Conservation (phyloP, 306 rosid species). For the Trichosanthes cucumerina region DNA sequence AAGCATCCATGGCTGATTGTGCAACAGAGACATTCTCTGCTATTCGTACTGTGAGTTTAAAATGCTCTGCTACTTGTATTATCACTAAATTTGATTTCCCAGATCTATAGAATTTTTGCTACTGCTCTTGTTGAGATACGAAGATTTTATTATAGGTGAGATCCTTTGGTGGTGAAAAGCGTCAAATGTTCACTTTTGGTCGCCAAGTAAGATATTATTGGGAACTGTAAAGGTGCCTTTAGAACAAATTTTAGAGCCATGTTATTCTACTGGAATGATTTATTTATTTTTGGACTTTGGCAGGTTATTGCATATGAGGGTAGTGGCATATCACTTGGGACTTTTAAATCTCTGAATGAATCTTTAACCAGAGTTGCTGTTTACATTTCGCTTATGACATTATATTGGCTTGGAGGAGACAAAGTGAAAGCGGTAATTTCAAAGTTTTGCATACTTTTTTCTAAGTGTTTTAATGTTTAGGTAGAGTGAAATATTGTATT, state of each 20-base stretch:
- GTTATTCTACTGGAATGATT: not conserved
- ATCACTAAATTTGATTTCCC: not conserved
- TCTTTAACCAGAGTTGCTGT: conserved; percentile 87
- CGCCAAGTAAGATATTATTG: conserved; percentile 40
- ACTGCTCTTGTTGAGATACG: conserved; percentile 15
- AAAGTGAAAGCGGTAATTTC: conserved; percentile 87
- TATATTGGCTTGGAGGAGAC: conserved; percentile 92
- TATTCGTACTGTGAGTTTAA: conserved; percentile 79
- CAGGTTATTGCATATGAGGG: conserved; percentile 85
- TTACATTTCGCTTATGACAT: conserved; percentile 59
- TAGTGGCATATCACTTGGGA: conserved; percentile 85
- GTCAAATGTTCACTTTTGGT: conserved; percentile 75
- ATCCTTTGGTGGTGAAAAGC: conserved; percentile 91
- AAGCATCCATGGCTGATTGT: conserved; percentile 85
- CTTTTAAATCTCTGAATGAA: conserved; percentile 75
- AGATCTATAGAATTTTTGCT: not conserved
- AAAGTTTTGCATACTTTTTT: not conserved
- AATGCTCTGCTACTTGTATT: not conserved
- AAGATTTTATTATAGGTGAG: conserved; percentile 52
- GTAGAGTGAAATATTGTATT: not conserved
- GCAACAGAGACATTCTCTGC: conserved; percentile 91
- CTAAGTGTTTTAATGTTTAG: not conserved
- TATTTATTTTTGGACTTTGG: conserved; percentile 19
- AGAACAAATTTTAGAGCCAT: not conserved
- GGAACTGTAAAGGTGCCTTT: not conserved